Base-by-base conservation (phyloP, 768 basidiomycete species). In the Neoboletus magnificus region DNA sequence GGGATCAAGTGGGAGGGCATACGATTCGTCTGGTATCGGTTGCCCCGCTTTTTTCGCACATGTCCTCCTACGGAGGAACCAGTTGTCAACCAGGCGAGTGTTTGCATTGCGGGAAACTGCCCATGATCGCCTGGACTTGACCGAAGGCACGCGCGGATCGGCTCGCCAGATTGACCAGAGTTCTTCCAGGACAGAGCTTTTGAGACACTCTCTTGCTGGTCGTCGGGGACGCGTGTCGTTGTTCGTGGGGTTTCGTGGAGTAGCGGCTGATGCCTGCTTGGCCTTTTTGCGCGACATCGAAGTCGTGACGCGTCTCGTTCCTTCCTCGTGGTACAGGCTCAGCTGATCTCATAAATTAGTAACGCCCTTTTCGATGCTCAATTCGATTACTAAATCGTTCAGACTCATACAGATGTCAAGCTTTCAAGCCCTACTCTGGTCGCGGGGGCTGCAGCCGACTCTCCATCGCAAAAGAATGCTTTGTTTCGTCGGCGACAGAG, bases 131-230 rank as follows among this genome's bases (percentile, higher is more conserved):
- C 69, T 53, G n/a, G 71, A 70, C 27, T 48, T 54, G 33, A 69
- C 10, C 3, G 71, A 63, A 30, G 69, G 69, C 4, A 70, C 58
- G 39, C 71, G 69, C 10, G 61, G 67, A 49, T 73, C 47, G 9
- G 56, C 47, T 39, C 33, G 61, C 69, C 71, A 70, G 39, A 70
- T 70, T 5, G 51, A 61, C 67, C 66, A 69, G 23, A 70, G 71
- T 18, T 70, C 69, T 40, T 52, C 30, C 20, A 69, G 55, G 39
- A 58, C 43, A 1, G 53, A 52, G 20, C 15, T n/a, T 18, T 36
- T 2, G 41, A 66, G 61, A 45, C 45, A 52, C 20, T 66, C 64
- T 42, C 49, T 56, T 13, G 13, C 25, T 7, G 25, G 40, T 22
- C 44, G 64, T 25, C 33, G 37, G 35, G 32, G 55, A 25, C 53